Evolutionary conservation across 768 basidiomycete species (phyloP).

Genomic region (Macrolepiota fuliginosa): DNA sequence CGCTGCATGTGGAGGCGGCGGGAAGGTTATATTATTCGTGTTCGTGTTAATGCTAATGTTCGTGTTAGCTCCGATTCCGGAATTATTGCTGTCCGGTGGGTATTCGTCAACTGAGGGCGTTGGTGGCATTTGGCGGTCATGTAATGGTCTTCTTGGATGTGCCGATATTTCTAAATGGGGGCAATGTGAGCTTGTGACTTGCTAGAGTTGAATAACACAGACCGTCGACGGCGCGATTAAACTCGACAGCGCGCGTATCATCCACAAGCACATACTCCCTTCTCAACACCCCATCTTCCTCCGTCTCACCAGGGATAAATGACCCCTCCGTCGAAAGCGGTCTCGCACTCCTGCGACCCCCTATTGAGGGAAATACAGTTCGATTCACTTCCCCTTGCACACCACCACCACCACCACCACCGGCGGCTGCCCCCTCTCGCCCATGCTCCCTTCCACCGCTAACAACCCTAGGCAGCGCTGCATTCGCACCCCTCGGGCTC

Average conservation of each 20-base stretch:
- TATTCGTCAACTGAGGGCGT: conserved; percentile 49
- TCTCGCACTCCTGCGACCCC: conserved; percentile 20
- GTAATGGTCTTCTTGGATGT: conserved; percentile 55
- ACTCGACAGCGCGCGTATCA: conserved; percentile 86
- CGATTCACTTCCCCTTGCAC: neutral
- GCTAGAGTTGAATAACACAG: conserved; percentile 19
- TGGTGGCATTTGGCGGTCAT: conserved; percentile 51
- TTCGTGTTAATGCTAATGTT: conserved; percentile 16
- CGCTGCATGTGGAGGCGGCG: conserved; percentile 52
- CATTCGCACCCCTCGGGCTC: conserved; percentile 20
- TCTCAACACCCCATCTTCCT: conserved; percentile 76
- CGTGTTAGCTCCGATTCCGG: conserved; percentile 16
- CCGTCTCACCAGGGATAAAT: conserved; percentile 77
- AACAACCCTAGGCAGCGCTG: conserved; percentile 17
- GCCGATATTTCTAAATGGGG: conserved; percentile 61
- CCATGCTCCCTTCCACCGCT: neutral
- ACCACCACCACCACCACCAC: neutral
- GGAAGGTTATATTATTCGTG: conserved; percentile 61
- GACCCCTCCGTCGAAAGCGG: conserved; percentile 58
- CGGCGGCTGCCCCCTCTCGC: neutral
- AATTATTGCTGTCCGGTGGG: conserved; percentile 29
- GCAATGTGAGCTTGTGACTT: too few species aligned
- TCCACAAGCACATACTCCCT: conserved; percentile 94
- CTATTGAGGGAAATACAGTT: conserved; percentile 13
- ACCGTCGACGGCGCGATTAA: conserved; percentile 92